Percentiles rank a stretch among this genome's conserved stretches.
Conservation (phyloP, 768 basidiomycete species). For the Kwoniella newhampshirensis region DNA sequence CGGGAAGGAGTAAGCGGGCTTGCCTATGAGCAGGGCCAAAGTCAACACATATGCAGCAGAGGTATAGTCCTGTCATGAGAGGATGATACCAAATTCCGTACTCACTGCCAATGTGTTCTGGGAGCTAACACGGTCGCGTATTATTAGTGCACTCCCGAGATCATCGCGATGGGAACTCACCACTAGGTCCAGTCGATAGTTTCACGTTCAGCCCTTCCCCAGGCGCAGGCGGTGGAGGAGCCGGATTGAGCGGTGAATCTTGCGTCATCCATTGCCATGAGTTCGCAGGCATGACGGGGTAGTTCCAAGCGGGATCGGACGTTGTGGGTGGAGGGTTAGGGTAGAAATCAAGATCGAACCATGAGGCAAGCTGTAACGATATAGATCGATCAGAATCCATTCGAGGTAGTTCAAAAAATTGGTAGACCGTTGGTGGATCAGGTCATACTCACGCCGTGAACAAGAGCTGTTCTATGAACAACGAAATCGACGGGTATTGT, state of each 20-base stretch:
- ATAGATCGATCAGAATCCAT: neutral
- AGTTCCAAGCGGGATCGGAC: conserved; percentile 40
- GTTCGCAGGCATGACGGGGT: conserved; percentile 21
- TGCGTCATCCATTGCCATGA: conserved; percentile 37
- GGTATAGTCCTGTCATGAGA: neutral
- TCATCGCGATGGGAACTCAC: conserved; percentile 24
- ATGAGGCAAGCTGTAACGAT: conserved; percentile 48
- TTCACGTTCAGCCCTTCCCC: conserved; percentile 38
- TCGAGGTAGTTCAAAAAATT: too few relatives aligned
- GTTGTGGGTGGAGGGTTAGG: conserved; percentile 30
- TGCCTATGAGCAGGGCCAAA: conserved; percentile 26
- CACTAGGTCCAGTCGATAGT: conserved; percentile 48
- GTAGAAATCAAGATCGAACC: conserved; percentile 51
- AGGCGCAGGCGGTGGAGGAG: conserved; percentile 40
- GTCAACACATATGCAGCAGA: neutral
- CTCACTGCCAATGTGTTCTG: conserved; percentile 53
- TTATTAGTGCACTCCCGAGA: neutral
- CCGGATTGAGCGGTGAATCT: conserved; percentile 40
- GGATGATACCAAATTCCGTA: neutral
- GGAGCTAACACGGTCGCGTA: conserved; percentile 32
- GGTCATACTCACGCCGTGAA: conserved; percentile 43
- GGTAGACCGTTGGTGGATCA: neutral
- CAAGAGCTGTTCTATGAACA: conserved; percentile 40
- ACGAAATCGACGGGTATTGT: conserved; percentile 43
- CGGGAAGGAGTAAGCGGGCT: conserved; percentile 46